Evolutionary conservation across 768 basidiomycete species (phyloP), one percentile per base, ranked within the genome.

Genomic region (Boletellus ananas): DNA sequence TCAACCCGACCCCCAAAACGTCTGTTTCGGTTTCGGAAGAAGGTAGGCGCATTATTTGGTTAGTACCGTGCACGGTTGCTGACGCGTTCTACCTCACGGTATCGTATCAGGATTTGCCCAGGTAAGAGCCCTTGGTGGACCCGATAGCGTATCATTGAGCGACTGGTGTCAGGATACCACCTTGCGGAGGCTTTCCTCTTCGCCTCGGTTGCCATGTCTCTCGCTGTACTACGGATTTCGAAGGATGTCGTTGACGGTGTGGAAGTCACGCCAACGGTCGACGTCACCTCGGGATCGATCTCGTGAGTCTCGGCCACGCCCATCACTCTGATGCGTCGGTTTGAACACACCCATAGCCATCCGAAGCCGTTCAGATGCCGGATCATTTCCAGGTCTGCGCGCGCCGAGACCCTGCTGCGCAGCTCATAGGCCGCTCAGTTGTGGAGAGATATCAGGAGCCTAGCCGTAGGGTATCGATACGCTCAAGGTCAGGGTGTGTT

Each of bases 321-420:
- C n/a, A 34, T n/a, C 6, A 18, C 14, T 13, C 7, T 34, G 38
- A 40, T 33, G 6, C 43, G 29, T 7, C 5, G 17, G 10, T 29
- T 18, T 16, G 9, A 33, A 18, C 31, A 13, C 8, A 3, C 16
- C 17, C 2, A 3, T 23, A 64, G 63, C 12, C 82, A 82, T 56
- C 79, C 78, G 3, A 76, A 73, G 55, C 77, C 81, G 17, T 84
- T 80, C 63, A 74, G 70, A 54, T 84, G 77, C 61, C 62, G 64
- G 17, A 75, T 84, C 54, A 74, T 64, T 38, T 77, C 80, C 14
- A 74, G 80, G 40, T 80, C 78, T 7, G 68, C 75, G 42, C 72
- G 66, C 51, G 74, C 76, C 1, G 50, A 53, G 35, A 42, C 47
- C 20, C 41, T 64, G 37, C 12, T 47, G 1, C 16, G 20, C 6